Conservation (phyloP, 2,329 filamentous ascomycete genomes). For the Sclerotinia trifoliorum region DNA sequence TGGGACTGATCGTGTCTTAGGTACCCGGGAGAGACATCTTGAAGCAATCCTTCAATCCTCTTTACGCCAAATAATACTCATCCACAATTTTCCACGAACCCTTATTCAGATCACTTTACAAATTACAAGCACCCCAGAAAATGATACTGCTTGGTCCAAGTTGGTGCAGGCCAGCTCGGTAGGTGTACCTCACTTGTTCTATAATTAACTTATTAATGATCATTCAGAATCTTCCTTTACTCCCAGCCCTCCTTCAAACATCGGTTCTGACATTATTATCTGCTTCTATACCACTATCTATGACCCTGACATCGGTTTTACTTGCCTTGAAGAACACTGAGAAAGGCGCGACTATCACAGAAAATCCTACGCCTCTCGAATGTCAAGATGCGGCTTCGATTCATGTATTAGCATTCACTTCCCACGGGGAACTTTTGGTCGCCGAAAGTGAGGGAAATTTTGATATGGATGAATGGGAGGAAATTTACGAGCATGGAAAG, state of each 20-base stretch:
- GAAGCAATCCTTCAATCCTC: constrained; percentile 73
- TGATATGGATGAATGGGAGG: constrained; percentile 71
- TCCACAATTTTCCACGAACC: constrained; percentile 72
- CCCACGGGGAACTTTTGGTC: constrained; percentile 68
- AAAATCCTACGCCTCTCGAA: constrained; percentile 62
- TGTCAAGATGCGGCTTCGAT: constrained; percentile 64
- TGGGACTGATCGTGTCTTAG: constrained; percentile 38
- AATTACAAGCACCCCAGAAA: constrained; percentile 65
- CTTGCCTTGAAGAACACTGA: constrained; percentile 55
- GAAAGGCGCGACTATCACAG: constrained; percentile 46
- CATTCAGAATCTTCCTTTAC: constrained; percentile 68
- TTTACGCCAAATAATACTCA: constrained; percentile 70
- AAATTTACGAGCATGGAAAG: constrained; percentile 63
- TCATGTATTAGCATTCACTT: constrained; percentile 83
- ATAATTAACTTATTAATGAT: constrained; percentile 24
- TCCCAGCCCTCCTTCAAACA: constrained; percentile 81
- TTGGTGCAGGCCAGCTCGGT: constrained; percentile 61
- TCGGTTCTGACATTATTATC: constrained; percentile 76
- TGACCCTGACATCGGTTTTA: constrained; percentile 65
- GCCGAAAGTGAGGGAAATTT: constrained; percentile 82
- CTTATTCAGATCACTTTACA: constrained; percentile 83
- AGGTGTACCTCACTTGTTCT: constrained; percentile 30
- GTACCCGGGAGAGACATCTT: constrained; percentile 75
- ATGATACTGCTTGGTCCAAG: constrained; percentile 61
- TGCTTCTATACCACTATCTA: constrained; percentile 75